Evolutionary conservation across 2,329 filamentous ascomycete genomes (phyloP), one percentile per base, ranked within the genome.

Genomic region (Hymenoscyphus repandus): DNA sequence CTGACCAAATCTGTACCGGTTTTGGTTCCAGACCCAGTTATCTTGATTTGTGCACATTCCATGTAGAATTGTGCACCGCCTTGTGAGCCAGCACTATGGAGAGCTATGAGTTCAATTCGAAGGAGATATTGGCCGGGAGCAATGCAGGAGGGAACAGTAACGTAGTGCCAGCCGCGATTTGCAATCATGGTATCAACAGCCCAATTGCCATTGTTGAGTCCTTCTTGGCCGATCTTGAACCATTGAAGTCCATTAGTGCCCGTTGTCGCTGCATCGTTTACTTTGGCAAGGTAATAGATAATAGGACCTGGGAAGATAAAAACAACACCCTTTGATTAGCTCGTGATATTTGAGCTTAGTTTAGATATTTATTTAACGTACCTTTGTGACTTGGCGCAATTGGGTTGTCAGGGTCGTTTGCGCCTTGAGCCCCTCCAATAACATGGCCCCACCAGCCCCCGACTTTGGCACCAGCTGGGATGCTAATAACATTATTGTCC

Each of bases 41-140:
- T 68, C 36, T 65, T 69, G 59, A 74, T 60, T 55, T 75, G 72
- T 1, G 69, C 72, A 58, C 73, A 76, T 62, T 72, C 69, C 69
- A 72, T 71, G 57, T 76, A 74, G 60, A 78, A 73, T 63, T 76
- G 73, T 10, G 74, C 72, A 2, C 34, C 34, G 12, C 31, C 32
- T 11, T 6, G 67, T 68, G 46, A 68, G 71, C 45, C 65, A 69
- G 13, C 63, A 15, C 64, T 68, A 71, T 85, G 81, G 50, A 85
- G 78, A 18, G 76, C 80, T 46, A 85, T 74, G 51, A 77, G 72
- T 69, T 82, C 79, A 50, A 77, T 74, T 18, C 79, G 74, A 15
- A 81, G 70, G 52, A 82, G 73, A 61, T 82, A 82, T 61, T 79
- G 72, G 15, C 80, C 80, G 3, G 76, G 65, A 34, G 72, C 71